Evolutionary conservation across 164 flowering plant genomes (phyloP).

Genomic region (Stephania japonica): DNA sequence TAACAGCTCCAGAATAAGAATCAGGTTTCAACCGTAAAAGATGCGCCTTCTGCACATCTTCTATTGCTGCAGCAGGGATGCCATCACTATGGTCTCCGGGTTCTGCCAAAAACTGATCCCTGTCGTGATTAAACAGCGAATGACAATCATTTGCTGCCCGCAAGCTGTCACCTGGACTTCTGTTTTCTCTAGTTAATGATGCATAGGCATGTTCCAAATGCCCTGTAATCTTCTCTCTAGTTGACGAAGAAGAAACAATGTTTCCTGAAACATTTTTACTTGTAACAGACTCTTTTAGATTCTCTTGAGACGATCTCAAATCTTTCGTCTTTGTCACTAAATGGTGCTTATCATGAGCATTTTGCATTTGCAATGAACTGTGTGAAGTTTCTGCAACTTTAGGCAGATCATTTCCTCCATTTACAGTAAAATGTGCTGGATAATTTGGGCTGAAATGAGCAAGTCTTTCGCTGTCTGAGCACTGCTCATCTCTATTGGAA

Average conservation of each 20-base stretch:
- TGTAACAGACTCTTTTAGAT: slow-evolving; percentile 10
- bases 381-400: slow-evolving; percentile 8
- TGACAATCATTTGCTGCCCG: slow-evolving; percentile 17
- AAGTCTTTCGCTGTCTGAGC: slow-evolving; percentile 23
- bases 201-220: slow-evolving; percentile 19
- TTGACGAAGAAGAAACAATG: neutral
- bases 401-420: slow-evolving; percentile 7
- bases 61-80: slow-evolving; percentile 11
- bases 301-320: slow-evolving; percentile 26
- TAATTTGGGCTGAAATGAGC: slow-evolving; percentile 18
- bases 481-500: slow-evolving; percentile 13
- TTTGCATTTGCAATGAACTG: slow-evolving; percentile 18
- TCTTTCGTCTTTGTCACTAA: slow-evolving; percentile 18
- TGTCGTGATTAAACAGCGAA: slow-evolving; percentile 19
- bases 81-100: slow-evolving; percentile 13
- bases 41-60: slow-evolving; percentile 17
- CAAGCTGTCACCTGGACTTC: slow-evolving; percentile 11
- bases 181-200: slow-evolving; percentile 16
- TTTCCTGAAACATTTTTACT: neutral
- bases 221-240: slow-evolving; percentile 24
- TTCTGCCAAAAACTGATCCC: slow-evolving; percentile 12
- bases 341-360: slow-evolving; percentile 20
- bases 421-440: slow-evolving; percentile 14
- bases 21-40: neutral
- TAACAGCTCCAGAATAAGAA: slow-evolving; percentile 15